Base-by-base conservation (phyloP, 495 filamentous ascomycete species). In the Neurospora sp. region DNA sequence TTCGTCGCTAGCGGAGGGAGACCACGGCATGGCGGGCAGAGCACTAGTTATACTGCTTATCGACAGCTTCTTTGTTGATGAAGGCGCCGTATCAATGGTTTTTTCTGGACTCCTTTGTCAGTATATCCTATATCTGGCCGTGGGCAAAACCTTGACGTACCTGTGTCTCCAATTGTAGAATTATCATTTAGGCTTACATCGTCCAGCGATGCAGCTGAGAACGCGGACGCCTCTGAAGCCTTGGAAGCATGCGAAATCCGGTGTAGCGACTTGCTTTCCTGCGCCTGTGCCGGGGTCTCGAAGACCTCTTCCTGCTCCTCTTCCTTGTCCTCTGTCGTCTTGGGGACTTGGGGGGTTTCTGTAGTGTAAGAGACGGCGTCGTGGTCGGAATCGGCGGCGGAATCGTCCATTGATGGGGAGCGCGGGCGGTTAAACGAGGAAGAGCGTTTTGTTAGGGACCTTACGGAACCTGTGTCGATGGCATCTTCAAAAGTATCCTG, bases 401-500 rank as follows among this genome's bases (percentile, higher is more conserved):
- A 74, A 45, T 81, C 79, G 14, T 78, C 81, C 41, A 75, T 37
- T 27, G 76, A 65, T 40, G 71, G 53, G 31, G 53, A 65, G 14
- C 53, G 53, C 12, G 53, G 72, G 74, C 74, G 76, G 31, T 75
- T 78, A 77, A 77, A 74, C 74, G 85, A 80, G 53, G 83, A 83
- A 84, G 85, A 77, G 87, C 81, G 79, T 77, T 81, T 84, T 78
- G 84, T 87, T 74, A 87, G 76, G 9, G 85, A 85, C 53, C 85
- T 81, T 35, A 84, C 76, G 48, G 83, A 85, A 69, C 81, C 79
- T 18, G 82, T 85, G 81, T 93, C 92, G 75, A 88, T 83, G 72
- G 91, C 91, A 83, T 95, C 91, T 78, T 93, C 91, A 72, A 93
- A 94, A 27, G 89, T 89, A 73, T 94, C 92, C 91, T 93, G 81